Conservation (phyloP, 1,284 basidiomycete genomes). For the Cronartium quercuum region DNA sequence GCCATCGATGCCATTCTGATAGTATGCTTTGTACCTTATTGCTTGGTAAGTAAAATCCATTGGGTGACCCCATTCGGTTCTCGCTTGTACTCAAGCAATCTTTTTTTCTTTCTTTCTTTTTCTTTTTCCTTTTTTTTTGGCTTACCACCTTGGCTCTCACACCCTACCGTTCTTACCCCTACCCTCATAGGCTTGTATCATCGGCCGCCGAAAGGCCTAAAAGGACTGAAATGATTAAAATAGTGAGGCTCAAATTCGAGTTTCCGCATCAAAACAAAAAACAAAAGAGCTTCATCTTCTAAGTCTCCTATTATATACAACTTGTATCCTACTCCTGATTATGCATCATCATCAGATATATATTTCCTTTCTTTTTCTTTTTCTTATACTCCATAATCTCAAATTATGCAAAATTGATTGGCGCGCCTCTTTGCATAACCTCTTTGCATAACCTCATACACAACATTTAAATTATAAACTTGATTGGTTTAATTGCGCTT, state of each 20-base stretch:
- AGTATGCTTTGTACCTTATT: conserved; percentile 1
- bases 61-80: too few relatives aligned
- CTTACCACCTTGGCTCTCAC: not conserved
- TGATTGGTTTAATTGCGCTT: too few relatives aligned
- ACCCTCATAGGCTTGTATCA: not conserved
- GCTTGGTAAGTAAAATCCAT: not conserved
- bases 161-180: not conserved
- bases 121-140: not conserved
- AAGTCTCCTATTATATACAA: not conserved
- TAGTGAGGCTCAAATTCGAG: not conserved
- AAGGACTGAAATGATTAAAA: not conserved
- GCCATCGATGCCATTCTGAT: conserved; percentile 10
- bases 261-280: not conserved
- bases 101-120: too few relatives aligned
- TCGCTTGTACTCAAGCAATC: too few relatives aligned
- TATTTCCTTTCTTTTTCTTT: not conserved
- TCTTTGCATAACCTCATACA: too few relatives aligned
- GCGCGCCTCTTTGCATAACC: too few relatives aligned
- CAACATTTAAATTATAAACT: too few relatives aligned
- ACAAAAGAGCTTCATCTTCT: not conserved
- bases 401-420: not conserved
- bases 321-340: not conserved
- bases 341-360: not conserved
- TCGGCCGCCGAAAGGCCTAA: not conserved
- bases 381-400: not conserved